phyloP scores from a whole-genome alignment of 1,139 yeast species.

The Taphrina communis region DNA sequence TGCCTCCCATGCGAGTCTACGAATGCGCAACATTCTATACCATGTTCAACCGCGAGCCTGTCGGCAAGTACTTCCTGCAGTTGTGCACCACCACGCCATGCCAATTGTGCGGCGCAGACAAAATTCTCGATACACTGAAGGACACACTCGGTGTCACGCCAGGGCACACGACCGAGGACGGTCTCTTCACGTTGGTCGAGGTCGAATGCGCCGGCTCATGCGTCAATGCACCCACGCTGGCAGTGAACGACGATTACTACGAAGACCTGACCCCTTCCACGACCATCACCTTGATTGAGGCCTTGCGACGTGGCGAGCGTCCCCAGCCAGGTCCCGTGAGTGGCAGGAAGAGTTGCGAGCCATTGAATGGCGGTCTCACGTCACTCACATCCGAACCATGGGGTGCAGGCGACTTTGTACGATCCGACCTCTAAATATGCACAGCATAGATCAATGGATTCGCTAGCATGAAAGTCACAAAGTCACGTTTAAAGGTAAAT shows the following conservation, averaged over 20 bases:
- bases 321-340: conserved; percentile 71
- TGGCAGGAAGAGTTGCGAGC: conserved; percentile 77
- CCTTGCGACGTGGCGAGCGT: conserved; percentile 68
- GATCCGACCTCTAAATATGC: conserved; percentile 38
- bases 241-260: conserved; percentile 78
- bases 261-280: conserved; percentile 81
- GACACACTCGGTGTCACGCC: conserved; percentile 69
- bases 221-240: conserved; percentile 89
- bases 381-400: conserved; percentile 40
- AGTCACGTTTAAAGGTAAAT: neutral
- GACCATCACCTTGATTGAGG: conserved; percentile 66
- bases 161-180: conserved; percentile 80
- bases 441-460: neutral
- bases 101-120: conserved; percentile 82
- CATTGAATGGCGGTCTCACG: conserved; percentile 49
- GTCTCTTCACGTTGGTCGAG: conserved; percentile 79
- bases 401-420: conserved; percentile 40
- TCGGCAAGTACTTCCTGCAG: conserved; percentile 84
- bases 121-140: conserved; percentile 72
- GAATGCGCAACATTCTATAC: conserved; percentile 94
- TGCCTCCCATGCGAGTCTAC: conserved; percentile 95
- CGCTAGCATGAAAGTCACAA: neutral
- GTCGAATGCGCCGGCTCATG: conserved; percentile 94
- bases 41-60: conserved; percentile 86
- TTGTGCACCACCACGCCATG: conserved; percentile 92